Evolutionary conservation across 352 stramenopile species (phyloP).

Genomic region (Peronospora farinosa): DNA sequence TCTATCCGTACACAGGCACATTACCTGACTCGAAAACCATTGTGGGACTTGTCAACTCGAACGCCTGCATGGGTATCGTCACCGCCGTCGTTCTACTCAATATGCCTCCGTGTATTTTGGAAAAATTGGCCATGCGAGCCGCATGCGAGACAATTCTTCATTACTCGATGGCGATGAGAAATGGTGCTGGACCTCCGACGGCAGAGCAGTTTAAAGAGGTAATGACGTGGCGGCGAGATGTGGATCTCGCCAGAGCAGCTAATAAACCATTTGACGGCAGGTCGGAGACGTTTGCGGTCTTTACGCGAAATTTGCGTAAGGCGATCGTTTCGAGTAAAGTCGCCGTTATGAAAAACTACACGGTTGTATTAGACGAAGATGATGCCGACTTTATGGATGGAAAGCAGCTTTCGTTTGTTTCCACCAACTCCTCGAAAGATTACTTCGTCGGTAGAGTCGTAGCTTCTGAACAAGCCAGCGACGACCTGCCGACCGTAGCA

Average conservation of each 20-base stretch:
- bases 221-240: constrained; percentile 48
- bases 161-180: constrained; percentile 41
- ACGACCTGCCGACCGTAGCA: constrained; percentile 7
- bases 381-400: constrained; percentile 24
- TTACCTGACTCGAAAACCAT: constrained; percentile 35
- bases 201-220: constrained; percentile 38
- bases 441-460: constrained; percentile 30
- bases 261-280: constrained; percentile 42
- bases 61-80: constrained; percentile 47
- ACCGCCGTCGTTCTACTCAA: constrained; percentile 35
- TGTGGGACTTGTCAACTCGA: constrained; percentile 37
- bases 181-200: constrained; percentile 26
- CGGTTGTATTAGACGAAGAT: constrained; percentile 27
- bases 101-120: constrained; percentile 45
- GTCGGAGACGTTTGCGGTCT: constrained; percentile 42
- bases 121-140: constrained; percentile 44
- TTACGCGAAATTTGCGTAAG: constrained; percentile 38
- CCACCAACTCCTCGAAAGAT: constrained; percentile 23
- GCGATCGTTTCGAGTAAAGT: constrained; percentile 35
- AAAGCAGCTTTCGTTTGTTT: constrained; percentile 31
- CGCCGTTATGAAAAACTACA: constrained; percentile 37
- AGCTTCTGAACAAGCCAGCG: constrained; percentile 13
- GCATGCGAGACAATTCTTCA: constrained; percentile 59
- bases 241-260: constrained; percentile 43
- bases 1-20: constrained; percentile 54